Conservation (phyloP, 2,329 filamentous ascomycete genomes). For the Exophiala mesophila region DNA sequence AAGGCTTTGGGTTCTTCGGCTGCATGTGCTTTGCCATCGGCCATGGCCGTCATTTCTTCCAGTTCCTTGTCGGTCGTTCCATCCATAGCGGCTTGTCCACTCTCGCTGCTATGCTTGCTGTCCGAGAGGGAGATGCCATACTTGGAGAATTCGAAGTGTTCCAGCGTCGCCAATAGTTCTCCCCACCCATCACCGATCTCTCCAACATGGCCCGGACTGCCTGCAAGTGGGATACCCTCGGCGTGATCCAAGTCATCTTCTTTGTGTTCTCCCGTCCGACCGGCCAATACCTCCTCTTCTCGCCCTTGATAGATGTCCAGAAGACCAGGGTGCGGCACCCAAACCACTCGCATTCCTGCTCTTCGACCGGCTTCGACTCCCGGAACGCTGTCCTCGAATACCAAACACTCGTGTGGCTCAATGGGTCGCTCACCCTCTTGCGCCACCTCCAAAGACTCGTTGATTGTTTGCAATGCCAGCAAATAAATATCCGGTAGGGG, state of each 20-base stretch:
- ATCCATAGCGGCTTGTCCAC: conserved; percentile 18
- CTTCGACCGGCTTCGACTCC: conserved; percentile 86
- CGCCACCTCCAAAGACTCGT: conserved; percentile 55
- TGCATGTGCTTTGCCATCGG: conserved; percentile 23
- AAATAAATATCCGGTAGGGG: conserved; percentile 93
- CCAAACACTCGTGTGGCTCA: conserved; percentile 78
- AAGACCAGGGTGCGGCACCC: conserved; percentile 80
- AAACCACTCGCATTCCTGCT: conserved; percentile 91
- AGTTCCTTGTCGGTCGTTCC: conserved; percentile 25
- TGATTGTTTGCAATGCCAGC: conserved; percentile 78
- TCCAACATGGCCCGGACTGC: conserved; percentile 47
- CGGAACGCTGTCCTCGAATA: conserved; percentile 92
- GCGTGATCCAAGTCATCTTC: conserved; percentile 42
- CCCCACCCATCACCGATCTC: conserved; percentile 58
- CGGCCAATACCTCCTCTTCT: conserved; percentile 78
- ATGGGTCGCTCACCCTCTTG: conserved; percentile 60
- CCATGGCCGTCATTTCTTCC: conserved; percentile 25
- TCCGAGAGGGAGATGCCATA: conserved; percentile 50
- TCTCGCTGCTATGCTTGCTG: conserved; percentile 9
- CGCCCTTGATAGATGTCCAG: conserved; percentile 69
- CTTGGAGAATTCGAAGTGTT: conserved; percentile 55
- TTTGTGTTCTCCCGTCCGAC: conserved; percentile 66
- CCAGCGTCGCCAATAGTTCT: conserved; percentile 49
- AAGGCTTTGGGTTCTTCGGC: conserved; percentile 15
- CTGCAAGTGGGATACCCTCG: conserved; percentile 34